phyloP scores from a whole-genome alignment of 2,329 filamentous ascomycete genomes.

The Paraconiothyrium sp. region DNA sequence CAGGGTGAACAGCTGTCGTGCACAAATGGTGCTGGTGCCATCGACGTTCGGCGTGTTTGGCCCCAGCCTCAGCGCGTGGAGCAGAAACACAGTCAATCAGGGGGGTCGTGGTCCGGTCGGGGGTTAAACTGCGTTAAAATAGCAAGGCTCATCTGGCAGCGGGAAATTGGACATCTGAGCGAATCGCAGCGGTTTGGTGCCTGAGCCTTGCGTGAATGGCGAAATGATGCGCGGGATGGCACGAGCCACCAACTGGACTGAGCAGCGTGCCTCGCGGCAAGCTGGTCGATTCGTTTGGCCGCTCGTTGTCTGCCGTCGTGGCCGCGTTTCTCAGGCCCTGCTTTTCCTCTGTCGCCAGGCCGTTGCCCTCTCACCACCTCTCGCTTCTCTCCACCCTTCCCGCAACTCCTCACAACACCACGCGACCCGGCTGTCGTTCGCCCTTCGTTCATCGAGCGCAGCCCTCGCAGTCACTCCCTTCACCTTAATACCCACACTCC shows the following conservation, averaged over 20 bases:
- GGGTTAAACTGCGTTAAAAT: conserved; percentile 11
- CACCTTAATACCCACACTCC: conserved; percentile 36
- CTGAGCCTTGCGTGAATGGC: conserved; percentile 10
- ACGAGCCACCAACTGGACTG: not conserved
- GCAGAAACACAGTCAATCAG: conserved; percentile 5
- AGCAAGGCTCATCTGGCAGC: conserved; percentile 10
- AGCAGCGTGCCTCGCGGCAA: not conserved
- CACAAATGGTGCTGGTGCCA: conserved; percentile 14
- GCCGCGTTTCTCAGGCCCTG: conserved; percentile 10
- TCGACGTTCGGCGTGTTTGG: not conserved
- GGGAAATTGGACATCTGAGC: conserved; percentile 1
- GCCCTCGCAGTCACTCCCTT: conserved; percentile 49
- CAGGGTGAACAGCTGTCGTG: not conserved
- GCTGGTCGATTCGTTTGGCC: conserved; percentile 5
- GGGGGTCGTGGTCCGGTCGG: conserved; percentile 1
- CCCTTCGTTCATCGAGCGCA: conserved; percentile 50
- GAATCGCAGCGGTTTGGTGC: conserved; percentile 7
- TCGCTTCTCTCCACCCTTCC: conserved; percentile 24
- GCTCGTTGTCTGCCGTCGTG: conserved; percentile 4
- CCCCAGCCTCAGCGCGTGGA: conserved; percentile 2
- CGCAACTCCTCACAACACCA: conserved; percentile 31
- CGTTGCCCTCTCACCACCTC: conserved; percentile 21
- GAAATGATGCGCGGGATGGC: conserved; percentile 14
- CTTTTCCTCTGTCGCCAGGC: conserved; percentile 16
- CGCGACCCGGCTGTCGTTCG: conserved; percentile 52